Evolutionary conservation across 1,284 basidiomycete genomes (phyloP).

Genomic region (Trametes sp.): DNA sequence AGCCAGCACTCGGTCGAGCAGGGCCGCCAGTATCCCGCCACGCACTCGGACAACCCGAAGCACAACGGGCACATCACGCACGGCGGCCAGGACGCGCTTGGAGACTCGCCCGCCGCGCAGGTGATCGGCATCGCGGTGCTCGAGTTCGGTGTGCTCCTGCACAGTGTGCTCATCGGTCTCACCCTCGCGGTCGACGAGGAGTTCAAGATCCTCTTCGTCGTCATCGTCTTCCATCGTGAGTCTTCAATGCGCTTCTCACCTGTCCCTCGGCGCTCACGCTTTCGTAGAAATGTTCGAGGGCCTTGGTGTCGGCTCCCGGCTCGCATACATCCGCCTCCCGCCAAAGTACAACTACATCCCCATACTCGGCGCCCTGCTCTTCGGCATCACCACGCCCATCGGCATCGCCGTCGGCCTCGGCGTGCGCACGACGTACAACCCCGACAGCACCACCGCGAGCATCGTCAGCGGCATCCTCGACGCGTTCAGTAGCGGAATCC

Average conservation of each 20-base stretch:
- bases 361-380: constrained; percentile 69
- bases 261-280: constrained; percentile 2
- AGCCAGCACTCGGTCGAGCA: constrained; percentile 16
- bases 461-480: constrained; percentile 89
- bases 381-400: constrained; percentile 83
- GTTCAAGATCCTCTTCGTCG: constrained; percentile 90
- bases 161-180: constrained; percentile 90
- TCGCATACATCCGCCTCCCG: constrained; percentile 79
- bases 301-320: constrained; percentile 86
- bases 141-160: constrained; percentile 93
- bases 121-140: constrained; percentile 87
- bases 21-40: constrained; percentile 18
- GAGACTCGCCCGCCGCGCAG: constrained; percentile 68
- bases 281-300: constrained; percentile 91
- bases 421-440: constrained; percentile 84
- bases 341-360: constrained; percentile 67
- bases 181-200: constrained; percentile 87
- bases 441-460: constrained; percentile 73
- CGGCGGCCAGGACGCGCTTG: constrained; percentile 27
- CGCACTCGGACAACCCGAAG: constrained; percentile 27
- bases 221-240: constrained; percentile 90
- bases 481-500: constrained; percentile 86
- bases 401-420: constrained; percentile 89
- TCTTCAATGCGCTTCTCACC: not conserved
- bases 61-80: constrained; percentile 23